Conservation (phyloP, 169 alveolate species). For the Cryptosporidium baileyi region DNA sequence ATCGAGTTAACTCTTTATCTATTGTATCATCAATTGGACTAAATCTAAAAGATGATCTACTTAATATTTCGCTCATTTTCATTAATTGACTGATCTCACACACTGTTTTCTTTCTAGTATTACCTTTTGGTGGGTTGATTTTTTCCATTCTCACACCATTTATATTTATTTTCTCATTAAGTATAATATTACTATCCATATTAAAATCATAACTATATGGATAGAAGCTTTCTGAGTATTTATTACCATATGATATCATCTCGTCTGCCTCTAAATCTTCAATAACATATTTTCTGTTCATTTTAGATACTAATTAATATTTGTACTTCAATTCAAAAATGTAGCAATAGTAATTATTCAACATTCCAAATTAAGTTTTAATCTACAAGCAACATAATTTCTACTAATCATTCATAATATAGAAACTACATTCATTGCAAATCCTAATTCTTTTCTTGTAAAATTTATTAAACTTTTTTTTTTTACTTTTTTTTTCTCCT, state of each 20-base stretch:
- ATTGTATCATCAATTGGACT: conserved; percentile 25
- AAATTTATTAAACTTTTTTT: too few relatives aligned
- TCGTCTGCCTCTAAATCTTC: background rate
- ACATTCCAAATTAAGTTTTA: too few relatives aligned
- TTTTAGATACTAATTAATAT: too few relatives aligned
- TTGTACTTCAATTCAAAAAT: too few relatives aligned
- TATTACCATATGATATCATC: background rate
- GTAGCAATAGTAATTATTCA: too few relatives aligned
- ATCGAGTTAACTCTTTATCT: conserved; percentile 42
- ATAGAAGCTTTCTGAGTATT: background rate
- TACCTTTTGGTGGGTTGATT: background rate
- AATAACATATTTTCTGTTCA: background rate
- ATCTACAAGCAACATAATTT: too few relatives aligned
- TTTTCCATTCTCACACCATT: background rate
- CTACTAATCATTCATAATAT: too few relatives aligned
- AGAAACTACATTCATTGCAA: too few relatives aligned
- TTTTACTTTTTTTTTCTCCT: background rate
- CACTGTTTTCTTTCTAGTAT: background rate
- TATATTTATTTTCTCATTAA: background rate
- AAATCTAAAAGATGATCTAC: conserved; percentile 30
- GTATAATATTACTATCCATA: background rate
- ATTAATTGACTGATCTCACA: background rate
- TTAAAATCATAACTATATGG: background rate
- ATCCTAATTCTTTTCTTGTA: too few relatives aligned
- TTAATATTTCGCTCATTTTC: conserved; percentile 27